phyloP scores from a whole-genome alignment of 345 rosid genomes.

The Eucalyptus curtisii region DNA sequence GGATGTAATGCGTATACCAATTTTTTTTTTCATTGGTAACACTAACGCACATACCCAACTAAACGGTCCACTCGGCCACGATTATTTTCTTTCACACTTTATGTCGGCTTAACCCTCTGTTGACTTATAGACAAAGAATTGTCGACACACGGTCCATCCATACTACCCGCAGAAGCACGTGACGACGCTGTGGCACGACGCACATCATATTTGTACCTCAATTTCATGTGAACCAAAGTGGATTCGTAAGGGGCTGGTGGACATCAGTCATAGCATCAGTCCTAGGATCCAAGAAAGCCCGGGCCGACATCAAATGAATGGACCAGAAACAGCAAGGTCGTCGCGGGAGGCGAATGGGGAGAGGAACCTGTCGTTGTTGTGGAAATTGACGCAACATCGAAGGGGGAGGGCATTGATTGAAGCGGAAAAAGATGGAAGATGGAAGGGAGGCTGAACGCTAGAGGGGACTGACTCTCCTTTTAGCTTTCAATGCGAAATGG shows the following conservation, averaged over 20 bases:
- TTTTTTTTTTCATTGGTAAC: background rate
- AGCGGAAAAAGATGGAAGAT: background rate
- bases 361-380: background rate
- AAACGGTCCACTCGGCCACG: fast-evolving
- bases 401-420: background rate
- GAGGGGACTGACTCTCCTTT: background rate
- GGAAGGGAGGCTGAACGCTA: background rate
- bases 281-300: background rate
- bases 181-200: background rate
- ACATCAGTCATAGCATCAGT: background rate
- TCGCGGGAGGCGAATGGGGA: background rate
- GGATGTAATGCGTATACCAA: background rate
- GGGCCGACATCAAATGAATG: background rate
- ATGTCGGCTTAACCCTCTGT: background rate
- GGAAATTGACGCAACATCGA: background rate
- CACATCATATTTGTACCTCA: background rate
- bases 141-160: background rate
- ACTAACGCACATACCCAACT: background rate
- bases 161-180: background rate
- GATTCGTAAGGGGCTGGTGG: background rate
- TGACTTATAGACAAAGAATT: background rate
- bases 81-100: background rate
- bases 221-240: background rate
- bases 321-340: background rate
- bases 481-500: background rate